phyloP scores from a whole-genome alignment of 106 monocot genomes.

The Phalaenopsis aphrodite region DNA sequence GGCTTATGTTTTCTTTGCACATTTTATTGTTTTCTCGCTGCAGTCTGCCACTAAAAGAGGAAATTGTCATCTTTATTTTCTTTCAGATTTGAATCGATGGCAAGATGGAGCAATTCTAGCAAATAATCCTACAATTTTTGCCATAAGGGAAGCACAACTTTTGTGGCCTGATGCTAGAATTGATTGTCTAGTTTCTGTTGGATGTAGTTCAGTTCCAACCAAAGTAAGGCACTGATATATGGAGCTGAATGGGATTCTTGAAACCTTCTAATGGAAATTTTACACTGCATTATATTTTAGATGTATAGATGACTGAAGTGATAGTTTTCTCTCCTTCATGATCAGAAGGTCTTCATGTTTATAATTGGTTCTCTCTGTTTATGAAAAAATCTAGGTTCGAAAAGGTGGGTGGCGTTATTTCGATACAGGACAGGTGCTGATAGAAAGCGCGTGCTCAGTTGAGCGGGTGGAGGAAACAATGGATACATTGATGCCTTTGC shows the following conservation, averaged over 20 bases:
- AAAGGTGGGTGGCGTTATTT: slow-evolving; percentile 99
- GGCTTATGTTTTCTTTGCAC: neutral
- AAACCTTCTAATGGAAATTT: neutral
- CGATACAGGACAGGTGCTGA: slow-evolving; percentile 96
- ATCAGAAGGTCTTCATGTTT: neutral
- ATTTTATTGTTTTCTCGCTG: slow-evolving; percentile 4
- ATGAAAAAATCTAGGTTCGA: slow-evolving; percentile 41
- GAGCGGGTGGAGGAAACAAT: slow-evolving; percentile 88
- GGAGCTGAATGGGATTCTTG: neutral
- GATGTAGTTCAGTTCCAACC: slow-evolving; percentile 88
- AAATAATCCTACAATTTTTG: slow-evolving; percentile 97
- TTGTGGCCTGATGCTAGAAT: slow-evolving; percentile 92
- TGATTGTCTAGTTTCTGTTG: slow-evolving; percentile 87
- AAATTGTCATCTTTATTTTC: slow-evolving; percentile 3
- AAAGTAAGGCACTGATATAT: slow-evolving; percentile 42
- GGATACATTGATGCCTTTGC: slow-evolving; percentile 74
- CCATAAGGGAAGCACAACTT: slow-evolving; percentile 93
- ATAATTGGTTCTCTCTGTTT: neutral
- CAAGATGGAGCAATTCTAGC: slow-evolving; percentile 99
- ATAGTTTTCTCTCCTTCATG: neutral
- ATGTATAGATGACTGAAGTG: neutral
- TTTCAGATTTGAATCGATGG: slow-evolving; percentile 83
- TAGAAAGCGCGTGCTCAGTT: slow-evolving; percentile 96
- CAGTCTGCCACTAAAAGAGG: neutral
- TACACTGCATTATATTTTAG: neutral